These are phyloP conservation scores for Linum usitatissimum DNA, from an alignment of 345 rosid species.

Conservation along the genomic window DNA sequence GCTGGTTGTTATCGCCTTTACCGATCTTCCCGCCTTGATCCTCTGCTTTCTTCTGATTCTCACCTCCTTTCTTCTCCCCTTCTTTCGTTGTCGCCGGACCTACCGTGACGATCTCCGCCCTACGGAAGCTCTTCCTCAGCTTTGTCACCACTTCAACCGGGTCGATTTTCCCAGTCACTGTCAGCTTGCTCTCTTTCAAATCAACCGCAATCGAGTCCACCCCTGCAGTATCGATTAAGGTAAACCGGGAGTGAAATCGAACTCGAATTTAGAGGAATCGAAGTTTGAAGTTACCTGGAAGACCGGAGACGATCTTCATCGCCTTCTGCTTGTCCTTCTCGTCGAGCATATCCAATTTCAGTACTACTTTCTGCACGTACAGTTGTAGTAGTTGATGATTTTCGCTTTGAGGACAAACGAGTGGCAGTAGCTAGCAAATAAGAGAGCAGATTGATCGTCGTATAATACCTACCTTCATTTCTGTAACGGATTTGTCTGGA, in stretches of 20 bases:
- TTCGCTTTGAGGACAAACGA: neutral
- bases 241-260: neutral
- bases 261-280: neutral
- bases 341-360: conserved; percentile 32
- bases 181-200: conserved; percentile 52
- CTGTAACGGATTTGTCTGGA: neutral
- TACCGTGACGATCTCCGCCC: conserved; percentile 36
- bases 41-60: conserved; percentile 14
- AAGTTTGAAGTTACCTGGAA: conserved; percentile 28
- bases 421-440: neutral
- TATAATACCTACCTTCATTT: conserved; percentile 9
- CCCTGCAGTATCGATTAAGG: conserved; percentile 19
- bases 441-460: neutral
- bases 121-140: conserved; percentile 38
- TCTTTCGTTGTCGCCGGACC: conserved; percentile 52
- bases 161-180: conserved; percentile 46
- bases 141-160: conserved; percentile 29
- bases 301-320: conserved; percentile 36
- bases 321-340: conserved; percentile 40
- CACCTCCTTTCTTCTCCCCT: conserved; percentile 33
- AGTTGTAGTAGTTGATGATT: neutral
- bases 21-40: conserved; percentile 9
- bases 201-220: conserved; percentile 44
- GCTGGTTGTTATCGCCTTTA: neutral
- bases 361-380: conserved; percentile 46